Evolutionary conservation across 495 filamentous ascomycete species (phyloP), one percentile per base, ranked within the genome.

Genomic region (Penicillium maclennaniae): DNA sequence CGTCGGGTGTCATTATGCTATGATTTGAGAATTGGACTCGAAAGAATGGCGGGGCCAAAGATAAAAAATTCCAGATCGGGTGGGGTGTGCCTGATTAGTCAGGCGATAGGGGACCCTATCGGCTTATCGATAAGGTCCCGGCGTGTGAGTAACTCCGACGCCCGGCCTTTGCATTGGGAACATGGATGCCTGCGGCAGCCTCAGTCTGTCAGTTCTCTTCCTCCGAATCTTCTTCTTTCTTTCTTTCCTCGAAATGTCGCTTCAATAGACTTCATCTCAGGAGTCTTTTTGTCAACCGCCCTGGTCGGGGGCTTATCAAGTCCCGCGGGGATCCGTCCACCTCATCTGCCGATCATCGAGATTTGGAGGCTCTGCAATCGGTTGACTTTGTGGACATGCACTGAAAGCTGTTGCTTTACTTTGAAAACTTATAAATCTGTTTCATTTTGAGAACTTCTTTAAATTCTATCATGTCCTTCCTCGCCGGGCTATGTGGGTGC

Each of bases 401-500:
- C 19, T 17, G 20, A 20, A 5, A 7, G 4, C 19, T 5, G n/a
- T 40, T 40, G 16, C n/a, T 7, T 20, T 40, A 10, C 38, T 40
- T 17, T 19, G 5, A 16, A 19, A 7, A 40, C 15, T 40, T 40
- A 10, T 37, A 12, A 7, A 40, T 19, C 19, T 20, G 4, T 40
- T 40, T 20, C 5, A 34, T 34, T 14, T 34, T 12, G 27, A 31
- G 9, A 31, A 39, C 37, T 5, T 39, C 31, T 17, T 39, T 36
- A 3, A 38, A 14, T 34, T 34, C 31, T 17, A 27, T n/a, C 48
- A 71, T 71, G 69, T 65, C 59, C 7, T 67, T 69, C 45, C 45
- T 71, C 42, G 31, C 55, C n/a, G 47, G 12, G 9, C 58, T 72
- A 7, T 72, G 69, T 44, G 63, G 67, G 41, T 69, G 65, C 56